Conservation (phyloP, 169 alveolate species). For the Plasmodium sp. region DNA sequence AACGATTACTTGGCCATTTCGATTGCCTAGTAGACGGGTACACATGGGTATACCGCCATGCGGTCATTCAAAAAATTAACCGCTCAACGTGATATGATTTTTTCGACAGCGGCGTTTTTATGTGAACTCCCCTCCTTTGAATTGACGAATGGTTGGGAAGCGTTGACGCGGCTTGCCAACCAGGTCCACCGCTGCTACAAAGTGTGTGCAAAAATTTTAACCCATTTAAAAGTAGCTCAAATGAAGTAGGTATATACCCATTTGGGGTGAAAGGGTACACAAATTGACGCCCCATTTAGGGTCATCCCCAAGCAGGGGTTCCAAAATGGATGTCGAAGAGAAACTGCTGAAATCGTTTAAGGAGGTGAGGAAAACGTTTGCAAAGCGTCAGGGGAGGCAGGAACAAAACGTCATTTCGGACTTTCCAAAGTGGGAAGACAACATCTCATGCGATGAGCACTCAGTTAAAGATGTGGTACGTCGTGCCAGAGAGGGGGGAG, state of each 20-base stretch:
- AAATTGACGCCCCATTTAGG: neutral
- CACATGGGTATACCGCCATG: neutral
- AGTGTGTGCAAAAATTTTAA: neutral
- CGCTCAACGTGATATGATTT: neutral
- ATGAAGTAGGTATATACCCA: neutral
- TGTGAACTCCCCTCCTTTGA: neutral
- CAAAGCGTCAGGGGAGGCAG: neutral
- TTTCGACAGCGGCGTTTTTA: neutral
- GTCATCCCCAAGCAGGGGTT: neutral
- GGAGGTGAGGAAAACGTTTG: conserved; percentile 17
- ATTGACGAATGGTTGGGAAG: neutral
- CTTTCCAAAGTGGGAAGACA: neutral
- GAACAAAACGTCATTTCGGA: neutral
- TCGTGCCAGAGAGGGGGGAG: neutral
- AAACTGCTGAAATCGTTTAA: neutral
- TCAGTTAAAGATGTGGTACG: neutral
- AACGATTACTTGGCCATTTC: neutral
- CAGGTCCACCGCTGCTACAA: neutral
- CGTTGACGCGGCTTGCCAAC: neutral
- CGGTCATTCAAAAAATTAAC: neutral
- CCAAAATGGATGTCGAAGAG: conserved; percentile 1
- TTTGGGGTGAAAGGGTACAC: neutral
- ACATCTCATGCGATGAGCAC: neutral
- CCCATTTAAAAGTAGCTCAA: neutral
- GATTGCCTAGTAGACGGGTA: neutral